A percentile compares a stretch with the other conserved stretches of the same genome.
phyloP scores from a whole-genome alignment of 176 grass and related monocot genomes.

The Eragrostis nindensis region DNA sequence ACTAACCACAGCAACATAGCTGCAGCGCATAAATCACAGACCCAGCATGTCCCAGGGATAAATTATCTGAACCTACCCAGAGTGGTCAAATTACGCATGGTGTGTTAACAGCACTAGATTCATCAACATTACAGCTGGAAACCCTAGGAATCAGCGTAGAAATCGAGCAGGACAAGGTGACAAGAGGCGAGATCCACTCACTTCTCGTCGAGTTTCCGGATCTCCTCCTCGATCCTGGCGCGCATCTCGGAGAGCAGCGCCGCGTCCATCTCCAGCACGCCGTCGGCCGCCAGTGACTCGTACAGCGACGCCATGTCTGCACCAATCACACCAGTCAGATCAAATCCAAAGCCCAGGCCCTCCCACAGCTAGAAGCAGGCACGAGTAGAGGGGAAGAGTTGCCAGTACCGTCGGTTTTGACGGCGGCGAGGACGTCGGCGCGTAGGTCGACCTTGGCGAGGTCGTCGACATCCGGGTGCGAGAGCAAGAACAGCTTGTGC shows the following conservation, averaged over 20 bases:
- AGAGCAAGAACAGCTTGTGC: conserved; percentile 88
- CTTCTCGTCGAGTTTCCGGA: conserved; percentile 92
- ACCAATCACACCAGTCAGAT: conserved; percentile 22
- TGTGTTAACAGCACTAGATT: background rate
- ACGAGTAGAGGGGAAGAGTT: background rate
- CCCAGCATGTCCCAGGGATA: background rate
- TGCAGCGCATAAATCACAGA: background rate
- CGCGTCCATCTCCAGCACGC: conserved; percentile 82
- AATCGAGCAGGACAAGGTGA: conserved; percentile 17
- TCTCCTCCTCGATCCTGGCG: conserved; percentile 74
- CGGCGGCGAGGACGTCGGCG: conserved; percentile 74
- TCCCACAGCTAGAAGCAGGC: background rate
- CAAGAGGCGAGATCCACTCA: conserved; percentile 54
- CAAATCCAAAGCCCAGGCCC: conserved; percentile 10
- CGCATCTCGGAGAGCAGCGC: conserved; percentile 74
- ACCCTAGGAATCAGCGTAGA: conserved; percentile 30
- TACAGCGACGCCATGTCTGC: conserved; percentile 84
- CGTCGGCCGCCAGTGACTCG: conserved; percentile 62
- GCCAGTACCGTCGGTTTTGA: conserved; percentile 73
- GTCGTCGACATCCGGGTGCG: conserved; percentile 81
- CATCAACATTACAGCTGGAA: background rate
- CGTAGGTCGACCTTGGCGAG: conserved; percentile 89
- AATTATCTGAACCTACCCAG: conserved; percentile 23
- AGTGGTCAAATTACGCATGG: conserved; percentile 1
- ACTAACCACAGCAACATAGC: background rate